Percentiles rank a stretch among this genome's conserved stretches.
Conservation (phyloP, 768 basidiomycete species). For the Pholiota conissans region DNA sequence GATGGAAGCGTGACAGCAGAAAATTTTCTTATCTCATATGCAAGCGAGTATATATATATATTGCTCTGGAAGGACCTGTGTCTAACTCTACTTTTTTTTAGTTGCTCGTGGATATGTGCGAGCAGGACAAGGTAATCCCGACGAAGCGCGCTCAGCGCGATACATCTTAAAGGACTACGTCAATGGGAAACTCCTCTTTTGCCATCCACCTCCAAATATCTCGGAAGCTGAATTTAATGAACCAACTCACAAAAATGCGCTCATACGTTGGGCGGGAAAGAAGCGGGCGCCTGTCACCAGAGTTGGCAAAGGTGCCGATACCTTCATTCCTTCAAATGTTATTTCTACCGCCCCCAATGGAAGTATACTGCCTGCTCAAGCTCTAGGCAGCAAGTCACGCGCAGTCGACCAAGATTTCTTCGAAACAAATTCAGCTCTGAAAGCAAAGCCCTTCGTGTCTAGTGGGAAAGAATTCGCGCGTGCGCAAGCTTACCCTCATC, state of each 20-base stretch:
- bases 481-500: conserved; percentile 75
- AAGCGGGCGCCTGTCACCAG: conserved; percentile 89
- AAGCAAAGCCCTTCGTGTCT: conserved; percentile 63
- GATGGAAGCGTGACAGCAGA: conserved; percentile 73
- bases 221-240: conserved; percentile 73
- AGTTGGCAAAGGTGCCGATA: conserved; percentile 82
- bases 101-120: conserved; percentile 93
- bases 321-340: conserved; percentile 58
- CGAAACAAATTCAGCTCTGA: conserved; percentile 47
- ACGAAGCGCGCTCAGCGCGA: conserved; percentile 92
- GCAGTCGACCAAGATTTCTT: conserved; percentile 86
- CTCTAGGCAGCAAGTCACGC: conserved; percentile 55
- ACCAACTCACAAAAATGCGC: conserved; percentile 58
- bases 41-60: conserved; percentile 73
- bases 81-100: conserved; percentile 33
- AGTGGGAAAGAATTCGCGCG: conserved; percentile 65
- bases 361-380: conserved; percentile 27
- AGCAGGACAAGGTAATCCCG: conserved; percentile 94
- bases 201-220: conserved; percentile 81
- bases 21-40: conserved; percentile 84
- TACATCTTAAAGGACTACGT: conserved; percentile 97
- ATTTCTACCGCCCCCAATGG: conserved; percentile 21
- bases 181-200: conserved; percentile 88
- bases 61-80: not conserved
- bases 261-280: conserved; percentile 66